Conservation (phyloP, 148 eudicot genomes). For the Rhododendron ferrugineum region DNA sequence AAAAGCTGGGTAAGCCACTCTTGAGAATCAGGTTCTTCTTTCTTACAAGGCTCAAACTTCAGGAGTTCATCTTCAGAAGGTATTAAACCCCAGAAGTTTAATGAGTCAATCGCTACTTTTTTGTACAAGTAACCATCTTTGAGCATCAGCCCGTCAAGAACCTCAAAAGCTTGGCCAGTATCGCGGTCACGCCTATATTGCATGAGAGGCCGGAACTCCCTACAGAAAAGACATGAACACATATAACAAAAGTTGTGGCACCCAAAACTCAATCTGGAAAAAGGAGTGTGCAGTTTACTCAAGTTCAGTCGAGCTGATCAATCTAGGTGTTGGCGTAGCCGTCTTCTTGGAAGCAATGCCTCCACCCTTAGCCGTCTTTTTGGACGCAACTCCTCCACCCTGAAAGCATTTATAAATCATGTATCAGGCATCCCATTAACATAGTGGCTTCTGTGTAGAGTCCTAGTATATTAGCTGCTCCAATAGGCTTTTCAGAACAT, state of each 20-base stretch:
- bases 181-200: conserved; percentile 85
- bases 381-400: conserved; percentile 72
- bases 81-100: conserved; percentile 64
- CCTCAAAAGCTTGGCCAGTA: conserved; percentile 62
- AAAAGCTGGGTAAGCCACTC: conserved; percentile 90
- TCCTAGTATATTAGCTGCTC: not conserved
- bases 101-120: conserved; percentile 69
- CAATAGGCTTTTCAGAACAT: not conserved
- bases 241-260: conserved; percentile 7
- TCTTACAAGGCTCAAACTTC: conserved; percentile 62
- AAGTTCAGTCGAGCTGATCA: conserved; percentile 74
- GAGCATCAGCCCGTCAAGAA: conserved; percentile 78
- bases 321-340: conserved; percentile 65
- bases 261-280: not conserved
- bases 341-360: conserved; percentile 55
- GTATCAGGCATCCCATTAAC: not conserved
- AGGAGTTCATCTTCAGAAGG: conserved; percentile 83
- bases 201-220: conserved; percentile 92
- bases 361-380: conserved; percentile 73
- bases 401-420: conserved; percentile 18
- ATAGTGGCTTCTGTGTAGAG: not conserved
- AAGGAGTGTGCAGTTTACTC: conserved; percentile 44
- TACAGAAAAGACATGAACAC: conserved; percentile 26
- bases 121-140: conserved; percentile 90
- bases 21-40: conserved; percentile 56